phyloP scores from a whole-genome alignment of 768 basidiomycete species.

The Rickenella mellea region DNA sequence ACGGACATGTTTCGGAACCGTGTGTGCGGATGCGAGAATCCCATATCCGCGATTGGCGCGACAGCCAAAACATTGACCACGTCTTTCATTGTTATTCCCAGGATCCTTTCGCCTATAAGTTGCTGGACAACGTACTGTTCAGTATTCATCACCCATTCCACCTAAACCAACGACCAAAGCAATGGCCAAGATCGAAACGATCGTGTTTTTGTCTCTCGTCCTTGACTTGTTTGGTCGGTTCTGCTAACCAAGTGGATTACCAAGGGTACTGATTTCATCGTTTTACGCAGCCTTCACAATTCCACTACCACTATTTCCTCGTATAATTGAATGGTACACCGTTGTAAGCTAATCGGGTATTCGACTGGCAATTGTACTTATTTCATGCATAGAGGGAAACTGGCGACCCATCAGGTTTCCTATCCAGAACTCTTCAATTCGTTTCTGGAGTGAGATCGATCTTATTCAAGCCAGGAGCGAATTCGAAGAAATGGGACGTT shows the following conservation, averaged over 20 bases:
- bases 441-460: conserved; percentile 60
- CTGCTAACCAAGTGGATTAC: not conserved
- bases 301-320: conserved; percentile 94
- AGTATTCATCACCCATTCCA: too few species aligned
- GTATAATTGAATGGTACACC: conserved; percentile 91
- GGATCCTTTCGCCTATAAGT: too few species aligned
- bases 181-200: conserved; percentile 64
- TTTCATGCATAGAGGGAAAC: conserved; percentile 49
- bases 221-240: conserved; percentile 72
- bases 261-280: conserved; percentile 4
- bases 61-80: too few species aligned
- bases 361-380: not conserved
- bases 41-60: too few species aligned
- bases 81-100: too few species aligned
- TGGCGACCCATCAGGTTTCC: conserved; percentile 57
- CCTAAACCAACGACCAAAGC: too few species aligned
- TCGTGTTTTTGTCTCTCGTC: conserved; percentile 86
- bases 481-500: conserved; percentile 83
- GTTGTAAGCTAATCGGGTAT: conserved; percentile 29
- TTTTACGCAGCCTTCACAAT: conserved; percentile 73
- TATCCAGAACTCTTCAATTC: conserved; percentile 58
- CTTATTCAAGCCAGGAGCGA: conserved; percentile 48
- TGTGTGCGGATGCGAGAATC: too few species aligned
- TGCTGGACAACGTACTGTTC: too few species aligned
- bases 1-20: too few species aligned